Evolutionary conservation across 148 eudicot genomes (phyloP), one percentile per base, ranked within the genome.

Genomic region (Fagopyrum esculentum): DNA sequence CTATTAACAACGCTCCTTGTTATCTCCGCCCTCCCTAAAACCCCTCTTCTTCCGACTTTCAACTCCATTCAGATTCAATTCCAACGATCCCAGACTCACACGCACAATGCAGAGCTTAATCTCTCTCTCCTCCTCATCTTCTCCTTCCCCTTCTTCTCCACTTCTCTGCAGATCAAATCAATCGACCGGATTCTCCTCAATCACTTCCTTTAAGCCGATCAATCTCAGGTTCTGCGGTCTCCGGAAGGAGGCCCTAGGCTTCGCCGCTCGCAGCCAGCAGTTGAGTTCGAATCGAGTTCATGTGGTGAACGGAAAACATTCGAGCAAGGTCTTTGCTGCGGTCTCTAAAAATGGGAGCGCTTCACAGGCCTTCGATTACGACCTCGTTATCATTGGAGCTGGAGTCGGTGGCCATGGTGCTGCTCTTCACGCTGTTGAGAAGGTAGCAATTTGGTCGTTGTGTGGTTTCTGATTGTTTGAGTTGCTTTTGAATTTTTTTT

Each of bases 351-450:
- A 89, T 56, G 97, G 95, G 9, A 55, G 82, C 55, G 44, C 87
- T 72, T 77, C 86, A 3, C 78, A 76, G 45, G 84, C 83, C 3
- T 93, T 91, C 46, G 98, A 93, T 78, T 93, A 91, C 55, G 98
- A 93, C 80, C 86, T 93, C 73, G 88, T 93, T 5, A 89, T 93
- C 47, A 90, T 93, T 68, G 98, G 98, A 48, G 98, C 98, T 72
- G 98, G 98, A 1, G 98, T 94, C 47, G 98, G 98, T 15, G 98
- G 98, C 8, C 98, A 94, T 17, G 98, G 98, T 5, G 98, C 98
- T 35, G 98, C 98, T 54, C 93, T 94, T 72, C 98, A 94, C 66
- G 98, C 98, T 3, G 97, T 94, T 30, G 98, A 92, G 81, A 94
- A 91, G 96, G 98, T 92, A 12, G 40, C 46, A 5, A 66, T 19